Percentiles rank a stretch among this genome's conserved stretches.
phyloP scores from a whole-genome alignment of 768 basidiomycete species.

The Daedaleopsis nitida region DNA sequence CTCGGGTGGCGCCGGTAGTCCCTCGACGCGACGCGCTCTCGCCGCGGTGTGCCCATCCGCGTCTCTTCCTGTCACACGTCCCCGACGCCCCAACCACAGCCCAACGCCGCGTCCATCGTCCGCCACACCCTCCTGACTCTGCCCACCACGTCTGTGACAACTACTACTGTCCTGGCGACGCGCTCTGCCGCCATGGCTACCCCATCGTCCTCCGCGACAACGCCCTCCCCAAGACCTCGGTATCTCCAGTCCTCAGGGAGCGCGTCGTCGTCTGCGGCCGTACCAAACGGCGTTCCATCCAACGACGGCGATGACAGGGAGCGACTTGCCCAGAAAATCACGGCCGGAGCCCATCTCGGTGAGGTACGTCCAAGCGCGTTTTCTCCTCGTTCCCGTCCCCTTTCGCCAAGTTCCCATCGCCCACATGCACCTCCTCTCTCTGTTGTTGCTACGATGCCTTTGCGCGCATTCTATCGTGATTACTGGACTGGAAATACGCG shows the following conservation, averaged over 20 bases:
- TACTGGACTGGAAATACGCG: not conserved
- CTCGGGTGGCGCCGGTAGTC: slow-evolving; percentile 20
- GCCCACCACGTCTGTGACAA: not conserved
- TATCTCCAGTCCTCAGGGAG: slow-evolving; percentile 53
- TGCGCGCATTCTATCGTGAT: not conserved
- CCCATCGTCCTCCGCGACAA: slow-evolving; percentile 80
- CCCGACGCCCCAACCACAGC: slow-evolving; percentile 21
- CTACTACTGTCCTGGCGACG: slow-evolving; percentile 10
- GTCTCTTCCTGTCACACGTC: slow-evolving; percentile 29
- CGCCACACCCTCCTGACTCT: slow-evolving; percentile 1
- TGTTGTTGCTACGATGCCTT: not conserved
- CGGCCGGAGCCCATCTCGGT: slow-evolving; percentile 77
- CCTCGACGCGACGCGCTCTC: slow-evolving; percentile 30
- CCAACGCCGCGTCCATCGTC: slow-evolving; percentile 14
- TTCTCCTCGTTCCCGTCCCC: slow-evolving; percentile 47
- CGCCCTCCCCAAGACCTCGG: slow-evolving; percentile 74
- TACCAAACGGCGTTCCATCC: slow-evolving; percentile 38
- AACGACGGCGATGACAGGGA: slow-evolving; percentile 62
- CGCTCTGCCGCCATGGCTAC: slow-evolving; percentile 58
- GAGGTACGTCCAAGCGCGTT: slow-evolving; percentile 51
- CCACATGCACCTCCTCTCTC: not conserved
- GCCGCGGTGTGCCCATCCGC: slow-evolving; percentile 27
- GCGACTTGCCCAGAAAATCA: slow-evolving; percentile 71
- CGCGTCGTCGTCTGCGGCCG: slow-evolving; percentile 36
- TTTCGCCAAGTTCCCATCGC: slow-evolving; percentile 31